Evolutionary conservation across 169 alveolate species (phyloP).

Genomic region (Sarcocystis neurona): DNA sequence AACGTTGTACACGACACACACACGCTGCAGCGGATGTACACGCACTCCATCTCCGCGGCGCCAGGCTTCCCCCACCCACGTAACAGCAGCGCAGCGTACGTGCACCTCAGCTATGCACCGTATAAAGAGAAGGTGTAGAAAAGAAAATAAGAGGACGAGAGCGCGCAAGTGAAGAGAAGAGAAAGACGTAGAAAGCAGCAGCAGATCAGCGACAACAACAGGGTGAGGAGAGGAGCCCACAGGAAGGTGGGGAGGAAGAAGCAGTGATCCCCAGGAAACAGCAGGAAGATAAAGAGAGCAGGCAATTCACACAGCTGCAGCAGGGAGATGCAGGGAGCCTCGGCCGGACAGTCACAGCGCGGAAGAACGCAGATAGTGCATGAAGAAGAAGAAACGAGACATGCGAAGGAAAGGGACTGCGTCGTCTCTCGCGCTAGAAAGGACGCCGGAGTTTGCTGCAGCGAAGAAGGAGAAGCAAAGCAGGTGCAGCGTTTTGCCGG

Average conservation of each 20-base stretch:
- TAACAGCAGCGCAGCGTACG: no score
- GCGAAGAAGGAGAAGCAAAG: no score
- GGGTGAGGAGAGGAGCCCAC: no score
- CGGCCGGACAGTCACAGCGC: not conserved
- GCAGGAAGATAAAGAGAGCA: not conserved
- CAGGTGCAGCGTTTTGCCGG: no score
- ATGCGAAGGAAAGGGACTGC: not conserved
- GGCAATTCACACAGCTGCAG: not conserved
- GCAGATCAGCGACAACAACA: not conserved
- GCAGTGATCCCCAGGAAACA: not conserved
- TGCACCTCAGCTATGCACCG: no score
- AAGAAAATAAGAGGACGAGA: no score
- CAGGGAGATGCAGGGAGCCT: not conserved
- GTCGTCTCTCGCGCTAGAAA: not conserved
- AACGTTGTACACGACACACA: no score
- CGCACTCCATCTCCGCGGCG: no score
- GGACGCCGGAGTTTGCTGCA: no score
- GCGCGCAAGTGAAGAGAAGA: not conserved
- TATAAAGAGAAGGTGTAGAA: not conserved
- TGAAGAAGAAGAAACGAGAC: not conserved
- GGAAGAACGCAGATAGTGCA: not conserved
- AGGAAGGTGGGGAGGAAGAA: not conserved
- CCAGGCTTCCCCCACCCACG: no score
- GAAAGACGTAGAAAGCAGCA: not conserved
- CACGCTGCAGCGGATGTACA: no score